These are phyloP conservation scores for Tricholoma terreum DNA, from an alignment of 768 basidiomycete genomes.

Conservation along the genomic window DNA sequence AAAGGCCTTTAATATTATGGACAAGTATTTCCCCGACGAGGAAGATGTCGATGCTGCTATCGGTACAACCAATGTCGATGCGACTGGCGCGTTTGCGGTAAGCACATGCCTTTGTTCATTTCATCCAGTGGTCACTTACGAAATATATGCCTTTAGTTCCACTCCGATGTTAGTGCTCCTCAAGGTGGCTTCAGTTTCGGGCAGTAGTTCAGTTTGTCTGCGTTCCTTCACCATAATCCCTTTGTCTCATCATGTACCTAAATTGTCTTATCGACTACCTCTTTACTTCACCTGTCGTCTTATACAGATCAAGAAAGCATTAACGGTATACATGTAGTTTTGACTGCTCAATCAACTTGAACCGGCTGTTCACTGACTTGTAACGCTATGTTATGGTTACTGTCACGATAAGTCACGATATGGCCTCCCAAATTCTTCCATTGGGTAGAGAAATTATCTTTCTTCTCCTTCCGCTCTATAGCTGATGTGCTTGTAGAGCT, in stretches of 20 bases:
- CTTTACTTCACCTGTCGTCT: neutral
- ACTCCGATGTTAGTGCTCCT: slow-evolving; percentile 81
- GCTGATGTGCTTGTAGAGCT: slow-evolving; percentile 54
- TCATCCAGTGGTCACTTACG: slow-evolving; percentile 7
- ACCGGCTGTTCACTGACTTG: neutral
- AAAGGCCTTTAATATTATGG: slow-evolving; percentile 98
- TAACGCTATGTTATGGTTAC: neutral
- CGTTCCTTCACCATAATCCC: neutral
- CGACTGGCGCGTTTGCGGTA: slow-evolving; percentile 73
- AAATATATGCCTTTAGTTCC: slow-evolving; percentile 53
- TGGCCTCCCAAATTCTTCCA: slow-evolving; percentile 95
- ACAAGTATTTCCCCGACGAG: slow-evolving; percentile 98
- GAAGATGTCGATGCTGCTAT: slow-evolving; percentile 88
- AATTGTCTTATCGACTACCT: neutral
- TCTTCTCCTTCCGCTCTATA: neutral
- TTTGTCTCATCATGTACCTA: neutral
- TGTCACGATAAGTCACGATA: slow-evolving; percentile 24
- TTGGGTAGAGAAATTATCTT: slow-evolving; percentile 51
- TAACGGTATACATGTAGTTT: neutral
- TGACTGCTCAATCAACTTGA: neutral
- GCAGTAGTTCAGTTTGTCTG: slow-evolving; percentile 41
- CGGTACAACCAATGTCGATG: slow-evolving; percentile 70
- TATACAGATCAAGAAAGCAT: neutral
- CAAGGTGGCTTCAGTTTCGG: slow-evolving; percentile 97
- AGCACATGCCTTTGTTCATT: slow-evolving; percentile 21